phyloP scores from a whole-genome alignment of 345 rosid species.

The Xanthoceras sorbifolium region DNA sequence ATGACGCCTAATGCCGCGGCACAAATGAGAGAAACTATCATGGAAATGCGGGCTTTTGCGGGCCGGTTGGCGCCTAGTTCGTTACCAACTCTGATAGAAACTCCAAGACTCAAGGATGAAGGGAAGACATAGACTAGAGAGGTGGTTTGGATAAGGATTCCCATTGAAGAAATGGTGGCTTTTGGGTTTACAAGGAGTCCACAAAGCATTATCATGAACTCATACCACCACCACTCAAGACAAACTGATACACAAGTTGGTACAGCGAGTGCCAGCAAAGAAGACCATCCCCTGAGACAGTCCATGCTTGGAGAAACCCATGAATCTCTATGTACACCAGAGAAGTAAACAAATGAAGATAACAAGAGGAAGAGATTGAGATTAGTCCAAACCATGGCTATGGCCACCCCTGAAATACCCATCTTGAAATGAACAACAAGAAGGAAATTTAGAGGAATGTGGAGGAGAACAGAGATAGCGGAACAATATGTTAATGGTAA shows the following conservation, averaged over 20 bases:
- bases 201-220: constrained; percentile 87
- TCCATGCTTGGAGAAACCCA: constrained; percentile 83
- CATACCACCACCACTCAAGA: constrained; percentile 99
- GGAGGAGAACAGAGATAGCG: constrained; percentile 79
- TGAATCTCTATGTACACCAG: constrained; percentile 67
- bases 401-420: constrained; percentile 87
- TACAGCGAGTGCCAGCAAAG: constrained; percentile 78
- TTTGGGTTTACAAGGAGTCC: constrained; percentile 82
- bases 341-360: constrained; percentile 66
- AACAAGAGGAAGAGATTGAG: constrained; percentile 74
- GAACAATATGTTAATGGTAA: constrained; percentile 87
- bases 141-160: constrained; percentile 91
- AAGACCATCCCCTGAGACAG: constrained; percentile 82
- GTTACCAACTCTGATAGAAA: constrained; percentile 86
- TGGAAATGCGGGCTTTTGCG: constrained; percentile 67
- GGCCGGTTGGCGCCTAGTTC: constrained; percentile 93
- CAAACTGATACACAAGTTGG: constrained; percentile 94
- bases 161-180: constrained; percentile 95
- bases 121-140: constrained; percentile 90
- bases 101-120: constrained; percentile 86
- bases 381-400: constrained; percentile 88
- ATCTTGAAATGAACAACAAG: constrained; percentile 74
- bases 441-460: constrained; percentile 76
- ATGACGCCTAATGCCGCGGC: constrained; percentile 60
- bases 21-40: constrained; percentile 69